A percentile compares a stretch with the other conserved stretches of the same genome.
phyloP scores from a whole-genome alignment of 257 asterid genomes.

The Solanum paucissectum region DNA sequence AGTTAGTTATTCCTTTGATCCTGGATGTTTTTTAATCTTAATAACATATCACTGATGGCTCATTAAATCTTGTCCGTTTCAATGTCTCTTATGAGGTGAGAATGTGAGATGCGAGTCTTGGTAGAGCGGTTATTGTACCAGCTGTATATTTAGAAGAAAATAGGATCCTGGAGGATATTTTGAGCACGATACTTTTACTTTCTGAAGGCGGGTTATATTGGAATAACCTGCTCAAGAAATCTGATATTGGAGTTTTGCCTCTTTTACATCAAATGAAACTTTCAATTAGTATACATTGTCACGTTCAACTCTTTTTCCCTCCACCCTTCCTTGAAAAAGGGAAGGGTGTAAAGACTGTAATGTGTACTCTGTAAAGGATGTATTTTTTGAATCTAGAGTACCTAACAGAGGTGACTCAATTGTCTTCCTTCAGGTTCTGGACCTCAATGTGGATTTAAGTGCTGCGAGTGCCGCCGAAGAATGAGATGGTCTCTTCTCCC shows the following conservation, averaged over 20 bases:
- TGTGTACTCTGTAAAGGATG: background rate
- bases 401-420: background rate
- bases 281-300: background rate
- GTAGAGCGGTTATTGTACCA: background rate
- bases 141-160: background rate
- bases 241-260: background rate
- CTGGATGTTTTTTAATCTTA: background rate
- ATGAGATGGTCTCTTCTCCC: background rate
- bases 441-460: constrained; percentile 35
- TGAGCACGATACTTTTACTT: background rate
- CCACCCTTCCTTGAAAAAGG: background rate
- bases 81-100: background rate
- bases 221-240: background rate
- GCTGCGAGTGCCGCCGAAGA: constrained; percentile 44
- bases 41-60: background rate
- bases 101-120: background rate
- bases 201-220: background rate
- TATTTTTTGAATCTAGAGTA: background rate
- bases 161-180: background rate
- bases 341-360: background rate
- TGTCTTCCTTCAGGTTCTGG: constrained; percentile 17
- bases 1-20: background rate
- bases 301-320: background rate
- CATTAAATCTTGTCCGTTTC: background rate
- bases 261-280: background rate